Conservation (phyloP, 2,329 filamentous ascomycete genomes). For the Colletotrichum sp. region DNA sequence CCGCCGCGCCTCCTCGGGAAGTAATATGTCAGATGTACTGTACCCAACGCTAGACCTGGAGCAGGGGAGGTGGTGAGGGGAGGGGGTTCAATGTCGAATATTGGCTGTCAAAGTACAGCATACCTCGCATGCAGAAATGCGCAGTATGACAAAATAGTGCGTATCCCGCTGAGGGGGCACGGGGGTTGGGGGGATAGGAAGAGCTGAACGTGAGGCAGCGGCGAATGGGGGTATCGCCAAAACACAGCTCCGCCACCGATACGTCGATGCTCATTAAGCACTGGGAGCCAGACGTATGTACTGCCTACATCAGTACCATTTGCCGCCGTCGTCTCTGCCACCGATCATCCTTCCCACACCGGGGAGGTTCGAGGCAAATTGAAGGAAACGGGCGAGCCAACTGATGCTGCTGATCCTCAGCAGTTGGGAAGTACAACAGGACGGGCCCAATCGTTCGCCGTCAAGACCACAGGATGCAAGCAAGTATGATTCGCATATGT, state of each 20-base stretch:
- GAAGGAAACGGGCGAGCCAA: not conserved
- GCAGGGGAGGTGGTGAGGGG: not conserved
- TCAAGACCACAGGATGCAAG: constrained; percentile 35
- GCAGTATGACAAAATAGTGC: constrained; percentile 16
- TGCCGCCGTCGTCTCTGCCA: not conserved
- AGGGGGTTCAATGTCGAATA: not conserved
- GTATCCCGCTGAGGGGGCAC: not conserved
- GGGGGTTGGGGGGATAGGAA: not conserved
- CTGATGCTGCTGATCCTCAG: not conserved
- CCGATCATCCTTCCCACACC: not conserved
- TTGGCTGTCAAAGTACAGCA: not conserved
- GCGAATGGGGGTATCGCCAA: not conserved
- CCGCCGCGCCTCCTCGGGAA: constrained; percentile 13
- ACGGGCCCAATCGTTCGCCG: constrained; percentile 22
- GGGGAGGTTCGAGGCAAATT: not conserved
- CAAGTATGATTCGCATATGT: constrained; percentile 50
- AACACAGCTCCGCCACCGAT: not conserved
- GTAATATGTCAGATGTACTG: constrained; percentile 19
- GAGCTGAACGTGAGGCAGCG: not conserved
- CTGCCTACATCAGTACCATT: not conserved
- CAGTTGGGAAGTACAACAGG: not conserved
- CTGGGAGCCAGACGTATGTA: not conserved
- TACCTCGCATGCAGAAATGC: constrained; percentile 3
- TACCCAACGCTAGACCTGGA: not conserved
- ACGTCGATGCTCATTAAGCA: not conserved